Evolutionary conservation across 352 stramenopile species (phyloP), one percentile per base, ranked within the genome.

Genomic region (Globisporangium paroecandrum): DNA sequence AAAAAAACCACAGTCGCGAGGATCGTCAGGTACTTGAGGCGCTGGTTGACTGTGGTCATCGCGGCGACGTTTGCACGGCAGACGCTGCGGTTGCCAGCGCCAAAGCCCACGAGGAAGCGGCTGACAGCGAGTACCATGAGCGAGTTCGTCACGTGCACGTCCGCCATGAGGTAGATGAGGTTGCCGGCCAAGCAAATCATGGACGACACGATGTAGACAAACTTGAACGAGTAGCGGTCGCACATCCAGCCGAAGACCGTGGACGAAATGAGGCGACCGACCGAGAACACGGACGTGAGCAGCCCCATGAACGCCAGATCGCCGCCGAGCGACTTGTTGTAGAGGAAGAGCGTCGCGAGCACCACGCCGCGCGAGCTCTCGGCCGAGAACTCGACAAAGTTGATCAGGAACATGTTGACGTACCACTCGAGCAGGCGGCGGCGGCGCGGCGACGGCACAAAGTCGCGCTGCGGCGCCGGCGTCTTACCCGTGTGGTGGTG

Each of bases 181-280:
- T 94, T 94, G 51, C 86, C 86, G 8, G 87, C 20, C 9, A 94
- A 65, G 56, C 86, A 91, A 24, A 94, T 89, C 7, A 36, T 72
- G 46, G 86, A 92, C n/a, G 86, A 92, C 56, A 90, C 77, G 41
- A 94, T 66, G 60, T 94, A 94, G 20, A 94, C 86, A 34, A 76
- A 89, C 69, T 83, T 85, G 69, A 92, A 94, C 61, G 86, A 86
- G 72, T 90, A 93, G 58, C 64, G 83, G 59, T 94, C 86, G 74
- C 86, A 91, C 78, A 94, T 90, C 86, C 86, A 94, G 67, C 86
- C 86, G 56, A 94, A 92, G 27, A 92, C 66, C 1, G 79, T 91
- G 53, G 84, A 94, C 57, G 86, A 94, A 64, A 94, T 90, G 59
- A 94, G 76, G 12, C 86, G 67, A 2, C 86, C 86, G n/a, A 94